A percentile compares a stretch with the other conserved stretches of the same genome.
Conservation (phyloP, 129 eudicot genomes). For the Flaveria brownii region DNA sequence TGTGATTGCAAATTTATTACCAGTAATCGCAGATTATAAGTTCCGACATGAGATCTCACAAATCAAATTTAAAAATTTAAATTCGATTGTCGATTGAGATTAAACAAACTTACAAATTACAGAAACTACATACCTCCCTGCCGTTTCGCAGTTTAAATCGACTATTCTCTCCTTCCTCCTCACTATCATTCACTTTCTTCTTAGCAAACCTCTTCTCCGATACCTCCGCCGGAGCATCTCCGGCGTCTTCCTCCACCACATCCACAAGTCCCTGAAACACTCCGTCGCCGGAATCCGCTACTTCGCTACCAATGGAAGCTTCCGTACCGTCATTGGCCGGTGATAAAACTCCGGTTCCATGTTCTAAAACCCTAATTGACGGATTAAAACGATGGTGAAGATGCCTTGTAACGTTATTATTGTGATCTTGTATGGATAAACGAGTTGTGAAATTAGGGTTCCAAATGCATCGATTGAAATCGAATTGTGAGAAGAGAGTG, state of each 20-base stretch:
- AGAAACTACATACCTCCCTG: slow-evolving; percentile 52
- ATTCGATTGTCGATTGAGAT: background rate
- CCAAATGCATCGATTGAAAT: slow-evolving; percentile 17
- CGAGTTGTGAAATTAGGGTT: slow-evolving; percentile 4
- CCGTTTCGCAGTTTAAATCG: slow-evolving; percentile 74
- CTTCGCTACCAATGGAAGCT: slow-evolving; percentile 20
- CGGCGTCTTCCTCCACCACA: slow-evolving; percentile 19
- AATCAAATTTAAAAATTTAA: background rate
- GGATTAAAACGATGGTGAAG: slow-evolving; percentile 23
- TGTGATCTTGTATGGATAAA: slow-evolving; percentile 5
- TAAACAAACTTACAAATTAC: background rate
- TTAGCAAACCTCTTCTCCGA: slow-evolving; percentile 30
- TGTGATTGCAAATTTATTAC: too few species aligned
- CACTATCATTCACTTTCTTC: slow-evolving; percentile 36
- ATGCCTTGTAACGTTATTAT: background rate
- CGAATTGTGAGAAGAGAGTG: slow-evolving; percentile 33
- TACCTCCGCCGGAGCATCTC: slow-evolving; percentile 26
- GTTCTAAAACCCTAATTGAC: slow-evolving; percentile 39
- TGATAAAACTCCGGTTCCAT: slow-evolving; percentile 49
- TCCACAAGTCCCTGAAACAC: slow-evolving; percentile 22
- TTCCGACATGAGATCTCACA: too few species aligned
- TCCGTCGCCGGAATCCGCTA: slow-evolving; percentile 21
- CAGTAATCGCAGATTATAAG: too few species aligned
- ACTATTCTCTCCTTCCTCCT: slow-evolving; percentile 38
- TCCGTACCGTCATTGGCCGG: slow-evolving; percentile 53